Base-by-base conservation (phyloP, 2,329 filamentous ascomycete species). In the Aspergillus sclerotialis region DNA sequence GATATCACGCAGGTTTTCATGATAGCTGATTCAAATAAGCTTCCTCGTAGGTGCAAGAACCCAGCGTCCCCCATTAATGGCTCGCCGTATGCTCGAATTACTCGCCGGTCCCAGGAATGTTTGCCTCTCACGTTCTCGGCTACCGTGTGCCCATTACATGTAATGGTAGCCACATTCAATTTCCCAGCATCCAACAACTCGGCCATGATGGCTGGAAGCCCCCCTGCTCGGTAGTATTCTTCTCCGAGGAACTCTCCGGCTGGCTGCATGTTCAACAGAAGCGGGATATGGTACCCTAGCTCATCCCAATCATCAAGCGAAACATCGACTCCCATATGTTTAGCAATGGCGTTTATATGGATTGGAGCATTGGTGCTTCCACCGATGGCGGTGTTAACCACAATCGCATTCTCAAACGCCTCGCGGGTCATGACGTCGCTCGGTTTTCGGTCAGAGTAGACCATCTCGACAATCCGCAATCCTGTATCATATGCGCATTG, bases 291-390 rank as follows among this genome's bases (percentile, higher is more conserved):
- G 43, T 67, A 70, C 3, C 72, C 72, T 11, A 74, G 49, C 1
- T 45, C 48, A 45, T 76, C 72, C 70, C 72, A 76, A 47, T 76
- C 72, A 39, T 76, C 67, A 19, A 74, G 50, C 9, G 65, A 59
- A 0, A 76, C 50, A 1, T 63, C 50, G 1, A 76, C 65, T 1
- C 70, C 71, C 8, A 73, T 65, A 34, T 76, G 72, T 39, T 68
- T 70, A 2, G 73, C 72, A 14, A 76, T 65, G 7, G 72, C 73
- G 25, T 67, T 70, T 30, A 76, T 54, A 46, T 76, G 73, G 31
- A 76, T 74, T 0, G 72, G 71, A 0, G 72, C 72, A 40, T 76
- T 76, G 4, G 72, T 75, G 41, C 68, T 73, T 10, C 73, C 73
- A 16, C 73, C 73, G 34, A 76, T 73, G 13, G 72, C 72, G 2